Percentiles rank a stretch among this genome's conserved stretches.
phyloP scores from a whole-genome alignment of 2,329 filamentous ascomycete genomes.

The Pochonia chlamydosporia region DNA sequence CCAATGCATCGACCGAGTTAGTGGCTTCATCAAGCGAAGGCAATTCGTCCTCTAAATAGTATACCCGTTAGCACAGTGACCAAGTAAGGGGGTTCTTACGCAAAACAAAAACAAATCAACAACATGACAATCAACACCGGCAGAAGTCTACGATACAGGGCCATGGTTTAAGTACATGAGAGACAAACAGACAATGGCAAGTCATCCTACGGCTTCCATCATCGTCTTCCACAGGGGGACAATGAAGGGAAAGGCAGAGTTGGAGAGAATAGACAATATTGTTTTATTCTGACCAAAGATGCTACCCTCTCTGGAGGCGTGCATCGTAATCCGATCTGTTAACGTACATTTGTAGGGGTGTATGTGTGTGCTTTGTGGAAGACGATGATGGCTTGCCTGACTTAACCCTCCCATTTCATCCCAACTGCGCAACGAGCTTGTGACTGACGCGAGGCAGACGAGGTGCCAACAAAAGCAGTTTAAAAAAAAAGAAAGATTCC shows the following conservation, averaged over 20 bases:
- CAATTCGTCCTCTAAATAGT: conserved; percentile 57
- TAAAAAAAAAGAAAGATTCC: conserved; percentile 10
- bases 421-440: conserved; percentile 4
- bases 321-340: conserved; percentile 35
- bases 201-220: conserved; percentile 53
- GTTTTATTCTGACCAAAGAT: conserved; percentile 37
- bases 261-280: conserved; percentile 33
- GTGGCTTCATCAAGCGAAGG: conserved; percentile 55
- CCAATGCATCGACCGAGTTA: conserved; percentile 61
- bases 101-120: conserved; percentile 20
- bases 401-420: conserved; percentile 24
- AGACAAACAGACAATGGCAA: conserved; percentile 10
- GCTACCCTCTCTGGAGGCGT: conserved; percentile 24
- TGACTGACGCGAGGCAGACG: conserved; percentile 3
- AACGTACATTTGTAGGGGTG: conserved; percentile 57
- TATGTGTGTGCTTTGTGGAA: conserved; percentile 41
- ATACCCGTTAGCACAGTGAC: conserved; percentile 32
- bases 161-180: conserved; percentile 10
- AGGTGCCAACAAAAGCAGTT: conserved; percentile 11
- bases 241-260: conserved; percentile 27
- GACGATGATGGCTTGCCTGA: conserved; percentile 67
- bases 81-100: background rate
- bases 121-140: conserved; percentile 12
- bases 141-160: conserved; percentile 8
- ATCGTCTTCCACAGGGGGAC: conserved; percentile 53